Evolutionary conservation across 163 green algal species (phyloP).

Genomic region (Scenedesmus sp.): DNA sequence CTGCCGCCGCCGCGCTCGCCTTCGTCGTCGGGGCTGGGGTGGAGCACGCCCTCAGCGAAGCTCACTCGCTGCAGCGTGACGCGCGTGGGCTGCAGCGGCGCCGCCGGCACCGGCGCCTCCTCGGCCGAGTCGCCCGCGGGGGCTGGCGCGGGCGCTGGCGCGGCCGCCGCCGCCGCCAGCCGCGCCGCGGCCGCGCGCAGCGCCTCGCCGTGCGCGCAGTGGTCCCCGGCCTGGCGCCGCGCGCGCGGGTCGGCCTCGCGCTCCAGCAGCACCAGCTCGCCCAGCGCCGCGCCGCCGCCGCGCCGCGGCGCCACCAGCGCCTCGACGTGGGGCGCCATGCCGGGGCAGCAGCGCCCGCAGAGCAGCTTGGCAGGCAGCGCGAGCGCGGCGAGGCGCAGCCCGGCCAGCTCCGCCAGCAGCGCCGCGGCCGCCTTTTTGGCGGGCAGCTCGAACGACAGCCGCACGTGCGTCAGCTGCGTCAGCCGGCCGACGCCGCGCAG

Average conservation of each 20-base stretch:
- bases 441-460: conserved; percentile 21
- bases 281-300: not conserved
- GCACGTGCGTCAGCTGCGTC: conserved; percentile 14
- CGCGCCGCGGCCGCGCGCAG: not conserved
- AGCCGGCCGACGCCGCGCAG: not conserved
- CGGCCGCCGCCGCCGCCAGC: not conserved
- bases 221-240: conserved; percentile 1
- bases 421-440: conserved; percentile 2
- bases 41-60: too few species aligned
- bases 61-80: too few species aligned
- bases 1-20: too few species aligned
- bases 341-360: conserved; percentile 17
- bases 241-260: not conserved
- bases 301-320: not conserved
- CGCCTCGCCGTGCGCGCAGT: not conserved
- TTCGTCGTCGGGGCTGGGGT: too few species aligned
- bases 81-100: too few species aligned
- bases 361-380: conserved; percentile 27
- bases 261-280: not conserved
- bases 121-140: too few species aligned
- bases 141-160: too few species aligned
- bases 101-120: too few species aligned
- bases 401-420: conserved; percentile 10
- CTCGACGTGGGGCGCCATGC: not conserved
- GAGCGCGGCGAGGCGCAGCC: conserved; percentile 3